Base-by-base conservation (phyloP, 73 alveolate genomes). In the Paramecium bursaria region DNA sequence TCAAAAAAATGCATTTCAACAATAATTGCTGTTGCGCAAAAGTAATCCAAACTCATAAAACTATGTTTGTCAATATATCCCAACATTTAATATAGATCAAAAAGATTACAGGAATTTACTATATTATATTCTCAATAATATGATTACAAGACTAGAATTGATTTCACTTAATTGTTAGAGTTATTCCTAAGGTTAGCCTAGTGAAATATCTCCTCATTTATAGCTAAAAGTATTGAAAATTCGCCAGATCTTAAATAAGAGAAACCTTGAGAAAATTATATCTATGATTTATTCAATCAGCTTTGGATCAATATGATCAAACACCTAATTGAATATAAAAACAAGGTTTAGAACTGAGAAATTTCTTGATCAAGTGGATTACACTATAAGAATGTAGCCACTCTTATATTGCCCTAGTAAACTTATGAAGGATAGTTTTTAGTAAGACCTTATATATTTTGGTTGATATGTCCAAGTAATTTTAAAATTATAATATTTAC, bases 401-500 rank as follows among this genome's bases (percentile, higher is more conserved):
- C 49, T 39, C 49, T 39, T 7, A 7, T 39, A 39, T 39, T 5
- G 11, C 11, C 5, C 11, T 67, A 67, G 82, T 67, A 39, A 67
- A 82, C 46, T 26, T 80, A 86, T 53, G 95, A 87, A 14, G 95
- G 95, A 3, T 55, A 74, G 31, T 52, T 89, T 25, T 89, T 90
- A 74, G 91, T 93, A 50, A 75, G 98, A 51, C 98, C 98, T 17
- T 92, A 93, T 73, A 92, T 97, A 21, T 94, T 55, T 85, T 94
- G 50, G 74, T 61, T 61, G 91, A 77, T 47, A 55, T 94, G 79
- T 74, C 95, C 49, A 53, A 91, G 54, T 90, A n/a, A 90, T 86
- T 94, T 91, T 90, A 97, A 94, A 75, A 90, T 94, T 3, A 92
- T 94, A 15, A 92, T 94, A 17, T 94, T 94, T 49, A 94, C 98